Conservation (phyloP, 495 filamentous ascomycete genomes). For the Usnea hakonensis region DNA sequence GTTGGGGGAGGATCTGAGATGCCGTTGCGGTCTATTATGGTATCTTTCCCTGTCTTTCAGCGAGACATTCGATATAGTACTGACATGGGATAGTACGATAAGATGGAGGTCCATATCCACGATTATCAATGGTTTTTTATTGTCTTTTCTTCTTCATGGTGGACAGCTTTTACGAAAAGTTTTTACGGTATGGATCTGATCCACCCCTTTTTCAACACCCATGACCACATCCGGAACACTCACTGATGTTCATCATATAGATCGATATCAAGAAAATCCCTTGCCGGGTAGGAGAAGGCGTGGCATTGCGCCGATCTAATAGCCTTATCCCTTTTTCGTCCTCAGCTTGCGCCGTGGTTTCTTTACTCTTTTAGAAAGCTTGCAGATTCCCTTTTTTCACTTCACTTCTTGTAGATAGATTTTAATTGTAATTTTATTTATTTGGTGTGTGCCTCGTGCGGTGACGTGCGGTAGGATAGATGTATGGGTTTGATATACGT, state of each 20-base stretch:
- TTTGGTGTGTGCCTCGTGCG: neutral
- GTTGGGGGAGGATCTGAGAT: neutral
- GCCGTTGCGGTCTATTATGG: neutral
- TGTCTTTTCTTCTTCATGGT: neutral
- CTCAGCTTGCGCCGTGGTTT: neutral
- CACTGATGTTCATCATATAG: neutral
- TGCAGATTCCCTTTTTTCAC: too few species aligned
- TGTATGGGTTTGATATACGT: neutral
- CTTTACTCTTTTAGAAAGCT: neutral
- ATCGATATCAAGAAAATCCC: neutral
- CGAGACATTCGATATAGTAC: neutral
- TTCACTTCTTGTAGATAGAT: constrained; percentile 1
- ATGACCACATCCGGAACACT: neutral
- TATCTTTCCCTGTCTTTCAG: neutral
- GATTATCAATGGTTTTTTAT: neutral
- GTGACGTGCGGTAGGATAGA: neutral
- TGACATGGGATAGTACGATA: neutral
- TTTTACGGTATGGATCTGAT: neutral
- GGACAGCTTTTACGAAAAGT: neutral
- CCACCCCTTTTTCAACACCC: neutral
- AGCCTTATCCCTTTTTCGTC: neutral
- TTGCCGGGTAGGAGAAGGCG: neutral
- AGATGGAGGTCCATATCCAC: neutral
- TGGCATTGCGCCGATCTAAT: neutral
- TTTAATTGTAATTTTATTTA: neutral